Base-by-base conservation (phyloP, 495 filamentous ascomycete genomes). In the Tuber calosporum region DNA sequence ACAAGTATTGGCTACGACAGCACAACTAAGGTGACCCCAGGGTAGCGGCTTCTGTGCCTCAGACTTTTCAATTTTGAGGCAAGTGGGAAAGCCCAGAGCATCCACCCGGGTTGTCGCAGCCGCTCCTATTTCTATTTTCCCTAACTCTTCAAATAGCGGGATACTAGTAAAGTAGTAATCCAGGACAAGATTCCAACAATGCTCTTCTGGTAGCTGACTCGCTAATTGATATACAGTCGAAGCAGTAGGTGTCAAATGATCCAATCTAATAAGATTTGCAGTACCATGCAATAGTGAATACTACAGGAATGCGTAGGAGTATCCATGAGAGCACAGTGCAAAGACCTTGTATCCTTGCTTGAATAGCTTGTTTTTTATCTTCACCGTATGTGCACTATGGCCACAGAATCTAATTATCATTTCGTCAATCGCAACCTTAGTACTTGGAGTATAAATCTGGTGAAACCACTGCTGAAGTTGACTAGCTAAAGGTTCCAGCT, bases 111-210 rank as follows among this genome's bases (percentile, higher is more conserved):
- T 41, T 62, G 69, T 72, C 1, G 69, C 48, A 66, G 36, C 69
- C 1, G 34, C 72, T 42, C 48, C 40, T 3, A 75, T 53, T 9
- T 62, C 43, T 17, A 75, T 37, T 7, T 36, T 53, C 1, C 62
- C 15, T 38, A 72, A 66, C 30, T 67, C 39, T 0, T 22, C 58
- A 19, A 75, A n/a, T 19, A 75, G 30, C 2, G 70, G 69, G 26
- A 69, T n/a, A 30, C 62, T 69, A 5, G 74, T 45, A 69, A 69
- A 73, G 67, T 69, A 70, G 34, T 73, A 73, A 45, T 72, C 74
- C 9, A 75, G 30, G 30, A 40, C 53, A 0, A 75, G 11, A 42
- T 42, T 42, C 41, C 41, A 42, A 1, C 41, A 11, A 1, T 42
- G 8, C 13, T 15, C 13, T 15, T 13, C 41, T 42, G 41, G 5